These are phyloP conservation scores for Globisporangium abappressorium DNA, from an alignment of 352 stramenopile species.

Conservation along the genomic window DNA sequence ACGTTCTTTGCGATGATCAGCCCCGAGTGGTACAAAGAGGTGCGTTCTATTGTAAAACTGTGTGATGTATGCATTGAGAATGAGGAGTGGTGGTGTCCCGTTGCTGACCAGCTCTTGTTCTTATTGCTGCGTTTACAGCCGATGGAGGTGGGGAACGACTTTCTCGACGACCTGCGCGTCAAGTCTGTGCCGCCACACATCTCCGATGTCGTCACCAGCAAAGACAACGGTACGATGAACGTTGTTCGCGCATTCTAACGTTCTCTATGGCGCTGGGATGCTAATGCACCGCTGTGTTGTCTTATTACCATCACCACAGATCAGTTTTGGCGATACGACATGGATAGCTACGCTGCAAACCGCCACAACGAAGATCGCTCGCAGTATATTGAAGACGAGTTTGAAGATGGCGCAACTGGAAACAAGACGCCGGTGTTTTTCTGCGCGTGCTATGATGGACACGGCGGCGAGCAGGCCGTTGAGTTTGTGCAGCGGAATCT, in stretches of 20 bases:
- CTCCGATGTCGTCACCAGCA: constrained; percentile 47
- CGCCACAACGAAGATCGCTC: constrained; percentile 63
- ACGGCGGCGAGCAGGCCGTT: constrained; percentile 60
- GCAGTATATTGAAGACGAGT: constrained; percentile 46
- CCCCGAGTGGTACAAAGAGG: constrained; percentile 49
- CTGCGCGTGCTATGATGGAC: constrained; percentile 70
- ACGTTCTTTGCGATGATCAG: constrained; percentile 62
- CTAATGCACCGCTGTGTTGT: not conserved
- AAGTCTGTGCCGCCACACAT: constrained; percentile 45
- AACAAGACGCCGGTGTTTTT: constrained; percentile 44
- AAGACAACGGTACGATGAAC: constrained; percentile 17
- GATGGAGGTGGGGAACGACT: constrained; percentile 31
- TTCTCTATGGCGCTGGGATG: no score
- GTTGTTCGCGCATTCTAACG: not conserved
- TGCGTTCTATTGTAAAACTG: constrained; percentile 1
- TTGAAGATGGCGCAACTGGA: constrained; percentile 16
- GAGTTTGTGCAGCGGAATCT: constrained; percentile 67
- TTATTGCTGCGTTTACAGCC: constrained; percentile 18
- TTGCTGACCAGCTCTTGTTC: not conserved
- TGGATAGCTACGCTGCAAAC: constrained; percentile 70
- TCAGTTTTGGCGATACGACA: constrained; percentile 63
- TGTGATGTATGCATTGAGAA: not conserved
- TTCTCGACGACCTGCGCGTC: constrained; percentile 48
- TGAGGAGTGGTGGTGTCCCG: not conserved
- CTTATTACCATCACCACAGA: constrained; percentile 11